A percentile compares a stretch with the other conserved stretches of the same genome.
Conservation (phyloP, 306 rosid genomes). For the Cicer chorassanicum region DNA sequence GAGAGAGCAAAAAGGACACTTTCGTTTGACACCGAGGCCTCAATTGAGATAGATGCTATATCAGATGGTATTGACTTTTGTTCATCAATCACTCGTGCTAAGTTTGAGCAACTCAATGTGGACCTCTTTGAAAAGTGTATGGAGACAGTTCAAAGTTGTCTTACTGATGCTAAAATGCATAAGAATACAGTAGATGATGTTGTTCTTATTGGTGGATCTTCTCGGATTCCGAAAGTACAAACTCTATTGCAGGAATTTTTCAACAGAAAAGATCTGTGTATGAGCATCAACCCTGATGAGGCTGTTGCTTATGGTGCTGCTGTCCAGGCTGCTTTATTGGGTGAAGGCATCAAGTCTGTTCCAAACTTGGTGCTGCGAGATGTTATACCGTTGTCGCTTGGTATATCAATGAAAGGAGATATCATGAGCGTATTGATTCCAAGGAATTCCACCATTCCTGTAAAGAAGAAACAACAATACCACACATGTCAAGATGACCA, state of each 20-base stretch:
- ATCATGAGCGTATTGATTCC: constrained; percentile 8
- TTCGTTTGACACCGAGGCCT: background rate
- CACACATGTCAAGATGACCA: background rate
- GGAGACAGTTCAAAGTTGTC: constrained; percentile 15
- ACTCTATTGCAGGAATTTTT: background rate
- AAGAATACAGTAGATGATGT: background rate
- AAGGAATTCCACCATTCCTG: background rate
- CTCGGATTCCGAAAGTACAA: constrained; percentile 16
- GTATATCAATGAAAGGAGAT: background rate
- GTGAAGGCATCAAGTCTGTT: background rate
- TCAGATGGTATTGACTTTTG: background rate
- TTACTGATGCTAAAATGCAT: background rate
- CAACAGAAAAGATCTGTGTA: background rate
- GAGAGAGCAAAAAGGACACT: background rate
- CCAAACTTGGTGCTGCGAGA: background rate
- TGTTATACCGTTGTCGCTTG: background rate
- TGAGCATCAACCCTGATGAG: constrained; percentile 24
- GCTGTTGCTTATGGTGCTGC: constrained; percentile 27
- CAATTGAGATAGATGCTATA: constrained; percentile 10
- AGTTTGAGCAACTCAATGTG: background rate
- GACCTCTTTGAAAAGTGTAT: constrained; percentile 1
- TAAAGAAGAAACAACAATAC: background rate
- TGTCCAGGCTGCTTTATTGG: constrained; percentile 8
- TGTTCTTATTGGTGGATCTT: constrained; percentile 15
- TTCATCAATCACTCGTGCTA: background rate